Evolutionary conservation across 2,329 filamentous ascomycete species (phyloP).

Genomic region (Drechslerella stenobrocha): DNA sequence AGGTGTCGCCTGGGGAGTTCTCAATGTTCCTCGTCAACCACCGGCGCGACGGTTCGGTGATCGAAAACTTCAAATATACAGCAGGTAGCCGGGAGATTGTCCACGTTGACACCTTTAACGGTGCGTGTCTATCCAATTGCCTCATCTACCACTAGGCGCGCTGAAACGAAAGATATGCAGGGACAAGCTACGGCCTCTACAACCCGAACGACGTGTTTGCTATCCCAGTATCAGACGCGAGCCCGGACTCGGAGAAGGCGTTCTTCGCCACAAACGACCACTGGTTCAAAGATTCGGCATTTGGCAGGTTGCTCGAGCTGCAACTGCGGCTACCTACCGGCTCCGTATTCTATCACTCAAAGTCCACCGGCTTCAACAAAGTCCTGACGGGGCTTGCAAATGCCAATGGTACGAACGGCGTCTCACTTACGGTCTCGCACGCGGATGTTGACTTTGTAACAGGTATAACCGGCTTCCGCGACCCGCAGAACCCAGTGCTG

Average conservation of each 20-base stretch:
- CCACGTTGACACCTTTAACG: slow-evolving; percentile 20
- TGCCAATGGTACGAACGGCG: slow-evolving; percentile 24
- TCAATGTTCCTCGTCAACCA: slow-evolving; percentile 38
- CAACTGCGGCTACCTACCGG: slow-evolving; percentile 27
- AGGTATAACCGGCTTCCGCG: slow-evolving; percentile 32
- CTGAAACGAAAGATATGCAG: not conserved
- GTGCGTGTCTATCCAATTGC: not conserved
- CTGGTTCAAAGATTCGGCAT: slow-evolving; percentile 15
- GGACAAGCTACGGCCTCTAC: slow-evolving; percentile 10
- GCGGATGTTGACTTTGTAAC: not conserved
- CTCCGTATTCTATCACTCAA: slow-evolving; percentile 29
- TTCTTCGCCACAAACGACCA: slow-evolving; percentile 44
- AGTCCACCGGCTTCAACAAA: slow-evolving; percentile 16
- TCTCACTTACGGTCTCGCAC: not conserved
- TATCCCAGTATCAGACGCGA: slow-evolving; percentile 1
- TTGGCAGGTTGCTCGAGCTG: slow-evolving; percentile 22
- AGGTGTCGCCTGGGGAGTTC: slow-evolving; percentile 11
- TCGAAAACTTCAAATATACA: slow-evolving; percentile 23
- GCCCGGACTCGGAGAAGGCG: slow-evolving; percentile 1
- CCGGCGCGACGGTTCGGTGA: slow-evolving; percentile 22
- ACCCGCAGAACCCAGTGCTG: slow-evolving; percentile 1
- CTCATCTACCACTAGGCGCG: too few species aligned
- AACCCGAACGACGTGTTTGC: slow-evolving; percentile 44
- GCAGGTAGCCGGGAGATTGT: not conserved
- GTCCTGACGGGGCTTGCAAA: slow-evolving; percentile 8